Evolutionary conservation across 805 yeast genomes (phyloP), one percentile per base, ranked within the genome.

Genomic region (Kuraishia hungarica): DNA sequence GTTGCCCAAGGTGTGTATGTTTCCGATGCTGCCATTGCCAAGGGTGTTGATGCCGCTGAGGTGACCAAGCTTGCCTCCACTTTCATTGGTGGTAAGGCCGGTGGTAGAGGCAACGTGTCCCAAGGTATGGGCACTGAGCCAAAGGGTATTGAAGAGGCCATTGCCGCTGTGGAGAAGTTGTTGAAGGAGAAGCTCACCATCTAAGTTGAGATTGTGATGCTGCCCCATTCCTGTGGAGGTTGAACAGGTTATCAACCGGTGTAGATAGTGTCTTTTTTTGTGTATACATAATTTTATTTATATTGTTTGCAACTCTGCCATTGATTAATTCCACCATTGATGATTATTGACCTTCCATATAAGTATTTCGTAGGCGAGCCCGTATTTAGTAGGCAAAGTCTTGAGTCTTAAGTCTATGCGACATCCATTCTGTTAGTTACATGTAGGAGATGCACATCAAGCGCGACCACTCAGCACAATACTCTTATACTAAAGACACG

Each of bases 1-100:
- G 89, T 93, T 65, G 98, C 97, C 15, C 99, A 94, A 67, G 99
- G 97, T 61, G 91, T 96, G 68, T 94, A 84, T 73, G 77, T 94
- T 53, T 82, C 93, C 1, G 84, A 87, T 59, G 83, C 72, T 48
- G 88, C 91, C 47, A 73, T 86, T 60, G 76, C 76, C 51, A 79
- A 83, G 67, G 91, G 91, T 61, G 77, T 90, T 21, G 79, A 86
- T 60, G 92, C 96, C 54, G 79, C 85, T 56, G 91, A 82, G 28
- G 78, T 91, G 61, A 96, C 96, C 35, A 72, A 78, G 54, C 73
- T 79, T 55, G 98, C 88, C 50, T 76, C 92, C 50, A 72, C 75
- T 43, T 75, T 78, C 63, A 83, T 94, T 62, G 99, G 99, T 61
- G 99, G 99, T 72, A 90, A 87, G 71, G 96, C 97, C 56, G 99